Conservation (phyloP, 2,329 filamentous ascomycete genomes). For the Ceratocystis variospora region DNA sequence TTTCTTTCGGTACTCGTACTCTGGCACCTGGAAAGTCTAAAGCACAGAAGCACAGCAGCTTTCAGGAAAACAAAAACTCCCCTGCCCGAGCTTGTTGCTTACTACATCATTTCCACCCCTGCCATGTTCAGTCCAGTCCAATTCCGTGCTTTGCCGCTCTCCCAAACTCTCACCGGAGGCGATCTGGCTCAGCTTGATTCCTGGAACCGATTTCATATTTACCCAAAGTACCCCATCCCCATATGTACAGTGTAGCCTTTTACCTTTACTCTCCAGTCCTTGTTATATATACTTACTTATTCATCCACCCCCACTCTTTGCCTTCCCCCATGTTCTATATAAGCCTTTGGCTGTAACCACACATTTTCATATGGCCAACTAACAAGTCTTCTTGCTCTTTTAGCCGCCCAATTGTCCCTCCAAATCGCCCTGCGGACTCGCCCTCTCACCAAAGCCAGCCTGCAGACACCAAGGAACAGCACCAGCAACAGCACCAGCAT, state of each 20-base stretch:
- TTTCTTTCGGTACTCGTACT: neutral
- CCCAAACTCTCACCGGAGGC: neutral
- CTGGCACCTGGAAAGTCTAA: neutral
- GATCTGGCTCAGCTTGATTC: conserved; percentile 5
- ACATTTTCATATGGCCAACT: neutral
- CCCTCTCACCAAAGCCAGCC: neutral
- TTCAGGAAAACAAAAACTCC: neutral
- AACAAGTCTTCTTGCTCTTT: neutral
- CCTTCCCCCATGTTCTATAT: neutral
- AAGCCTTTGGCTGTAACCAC: neutral
- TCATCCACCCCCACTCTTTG: neutral
- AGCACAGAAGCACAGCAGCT: too few species aligned
- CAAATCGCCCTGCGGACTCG: neutral
- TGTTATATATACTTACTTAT: neutral
- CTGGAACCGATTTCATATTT: neutral
- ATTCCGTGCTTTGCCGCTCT: conserved; percentile 8
- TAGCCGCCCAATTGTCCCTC: conserved; percentile 11
- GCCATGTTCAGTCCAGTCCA: neutral
- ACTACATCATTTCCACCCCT: conserved; percentile 3
- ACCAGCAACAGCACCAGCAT: neutral
- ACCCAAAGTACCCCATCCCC: neutral
- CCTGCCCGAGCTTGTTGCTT: neutral
- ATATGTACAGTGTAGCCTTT: neutral
- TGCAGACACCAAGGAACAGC: neutral
- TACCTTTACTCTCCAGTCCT: neutral